Conservation (phyloP, 805 yeast species). For the Myxozyma nipponensis region DNA sequence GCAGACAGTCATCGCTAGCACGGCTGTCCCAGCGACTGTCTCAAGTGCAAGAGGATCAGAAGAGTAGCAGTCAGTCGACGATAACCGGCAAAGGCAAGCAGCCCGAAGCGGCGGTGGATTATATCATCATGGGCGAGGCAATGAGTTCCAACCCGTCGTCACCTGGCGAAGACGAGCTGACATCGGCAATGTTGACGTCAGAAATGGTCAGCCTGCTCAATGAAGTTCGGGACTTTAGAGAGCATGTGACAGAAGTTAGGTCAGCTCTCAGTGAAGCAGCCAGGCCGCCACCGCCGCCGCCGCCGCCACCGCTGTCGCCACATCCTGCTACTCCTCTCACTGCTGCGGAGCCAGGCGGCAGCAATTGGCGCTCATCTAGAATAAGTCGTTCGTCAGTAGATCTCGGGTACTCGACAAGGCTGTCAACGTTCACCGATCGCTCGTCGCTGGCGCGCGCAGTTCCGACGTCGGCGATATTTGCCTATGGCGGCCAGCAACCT, state of each 20-base stretch:
- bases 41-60: neutral
- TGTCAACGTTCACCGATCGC: neutral
- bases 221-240: conserved; percentile 23
- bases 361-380: neutral
- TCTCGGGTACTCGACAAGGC: neutral
- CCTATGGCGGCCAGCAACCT: conserved; percentile 21
- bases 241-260: conserved; percentile 14
- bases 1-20: neutral
- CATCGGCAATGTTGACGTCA: conserved; percentile 4
- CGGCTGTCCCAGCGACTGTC: neutral
- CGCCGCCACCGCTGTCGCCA: neutral
- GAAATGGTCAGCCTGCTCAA: conserved; percentile 21
- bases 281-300: neutral
- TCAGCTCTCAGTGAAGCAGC: neutral
- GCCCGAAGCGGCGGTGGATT: neutral
- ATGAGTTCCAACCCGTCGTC: neutral
- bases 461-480: conserved; percentile 6
- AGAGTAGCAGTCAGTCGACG: neutral
- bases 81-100: neutral
- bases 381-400: neutral
- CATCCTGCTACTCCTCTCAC: too few species aligned
- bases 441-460: conserved; percentile 1
- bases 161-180: neutral
- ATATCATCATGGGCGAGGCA: neutral
- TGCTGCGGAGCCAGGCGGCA: neutral